Evolutionary conservation across 768 basidiomycete genomes (phyloP).

Genomic region (Fibroporia radiculosa): DNA sequence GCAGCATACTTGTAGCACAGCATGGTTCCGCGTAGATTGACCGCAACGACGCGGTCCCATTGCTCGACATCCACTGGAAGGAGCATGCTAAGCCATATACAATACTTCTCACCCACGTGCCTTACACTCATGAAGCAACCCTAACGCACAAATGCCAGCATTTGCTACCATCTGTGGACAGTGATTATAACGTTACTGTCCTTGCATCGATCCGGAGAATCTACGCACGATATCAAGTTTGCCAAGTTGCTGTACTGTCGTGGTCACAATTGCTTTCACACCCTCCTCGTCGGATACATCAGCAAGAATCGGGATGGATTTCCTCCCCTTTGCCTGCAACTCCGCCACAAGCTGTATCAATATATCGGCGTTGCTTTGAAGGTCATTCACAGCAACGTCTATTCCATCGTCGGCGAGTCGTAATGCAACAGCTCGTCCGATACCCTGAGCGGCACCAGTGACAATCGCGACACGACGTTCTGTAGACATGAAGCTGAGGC

Average conservation of each 20-base stretch:
- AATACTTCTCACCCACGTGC: neutral
- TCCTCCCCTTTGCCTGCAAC: conserved; percentile 16
- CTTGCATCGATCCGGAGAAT: neutral
- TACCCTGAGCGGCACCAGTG: conserved; percentile 31
- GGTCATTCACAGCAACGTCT: conserved; percentile 15
- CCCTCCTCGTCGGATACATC: conserved; percentile 36
- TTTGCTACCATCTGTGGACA: conserved; percentile 20
- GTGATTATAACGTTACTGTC: neutral
- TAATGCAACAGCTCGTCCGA: conserved; percentile 20
- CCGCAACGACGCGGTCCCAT: conserved; percentile 13
- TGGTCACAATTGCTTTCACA: conserved; percentile 32
- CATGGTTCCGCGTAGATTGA: conserved; percentile 28
- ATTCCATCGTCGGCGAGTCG: conserved; percentile 21
- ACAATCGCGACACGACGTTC: conserved; percentile 26
- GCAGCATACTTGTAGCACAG: conserved; percentile 34
- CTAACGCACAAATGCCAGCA: conserved; percentile 10
- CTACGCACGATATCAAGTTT: conserved; percentile 17
- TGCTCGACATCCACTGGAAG: conserved; percentile 4
- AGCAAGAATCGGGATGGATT: conserved; percentile 20
- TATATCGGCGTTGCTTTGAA: conserved; percentile 6
- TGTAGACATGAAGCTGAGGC: too few species aligned
- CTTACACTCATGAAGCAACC: conserved; percentile 6
- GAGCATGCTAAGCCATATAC: neutral
- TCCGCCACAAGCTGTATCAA: conserved; percentile 11
- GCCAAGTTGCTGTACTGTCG: conserved; percentile 25